Evolutionary conservation across 164 flowering plant genomes (phyloP).

Genomic region (Platanus orientalis): DNA sequence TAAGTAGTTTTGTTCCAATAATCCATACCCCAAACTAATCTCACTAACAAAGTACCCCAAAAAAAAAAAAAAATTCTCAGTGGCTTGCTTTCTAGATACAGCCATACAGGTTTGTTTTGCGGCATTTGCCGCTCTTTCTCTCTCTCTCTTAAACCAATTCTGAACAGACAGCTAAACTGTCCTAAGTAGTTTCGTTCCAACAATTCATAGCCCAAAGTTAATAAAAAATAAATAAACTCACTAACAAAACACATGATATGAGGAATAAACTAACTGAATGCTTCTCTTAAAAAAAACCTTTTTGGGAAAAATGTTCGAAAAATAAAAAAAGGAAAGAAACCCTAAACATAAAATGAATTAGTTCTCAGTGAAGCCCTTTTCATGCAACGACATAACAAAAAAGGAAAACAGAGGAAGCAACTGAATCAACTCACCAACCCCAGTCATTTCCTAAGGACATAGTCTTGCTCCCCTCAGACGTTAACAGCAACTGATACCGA

Average conservation of each 20-base stretch:
- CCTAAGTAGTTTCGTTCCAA: not conserved
- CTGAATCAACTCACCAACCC: conserved; percentile 57
- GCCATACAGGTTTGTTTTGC: too few species aligned
- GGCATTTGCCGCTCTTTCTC: too few species aligned
- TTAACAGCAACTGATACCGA: conserved; percentile 46
- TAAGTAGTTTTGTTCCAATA: not conserved
- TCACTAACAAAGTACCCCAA: too few species aligned
- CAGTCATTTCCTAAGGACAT: conserved; percentile 69
- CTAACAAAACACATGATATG: too few species aligned
- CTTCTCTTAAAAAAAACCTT: too few species aligned
- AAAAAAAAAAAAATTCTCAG: too few species aligned
- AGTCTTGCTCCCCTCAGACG: conserved; percentile 69
- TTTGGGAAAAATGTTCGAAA: too few species aligned
- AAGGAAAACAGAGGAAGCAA: not conserved
- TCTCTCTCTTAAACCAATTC: not conserved
- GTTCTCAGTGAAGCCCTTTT: not conserved
- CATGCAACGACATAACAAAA: not conserved
- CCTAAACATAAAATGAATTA: not conserved
- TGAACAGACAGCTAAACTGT: not conserved
- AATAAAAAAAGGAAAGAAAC: not conserved
- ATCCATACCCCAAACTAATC: not conserved
- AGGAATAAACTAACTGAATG: too few species aligned
- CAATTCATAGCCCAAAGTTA: not conserved
- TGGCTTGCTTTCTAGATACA: too few species aligned
- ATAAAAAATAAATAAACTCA: too few species aligned